Evolutionary conservation across 768 basidiomycete species (phyloP).

Genomic region (Russula foetens): DNA sequence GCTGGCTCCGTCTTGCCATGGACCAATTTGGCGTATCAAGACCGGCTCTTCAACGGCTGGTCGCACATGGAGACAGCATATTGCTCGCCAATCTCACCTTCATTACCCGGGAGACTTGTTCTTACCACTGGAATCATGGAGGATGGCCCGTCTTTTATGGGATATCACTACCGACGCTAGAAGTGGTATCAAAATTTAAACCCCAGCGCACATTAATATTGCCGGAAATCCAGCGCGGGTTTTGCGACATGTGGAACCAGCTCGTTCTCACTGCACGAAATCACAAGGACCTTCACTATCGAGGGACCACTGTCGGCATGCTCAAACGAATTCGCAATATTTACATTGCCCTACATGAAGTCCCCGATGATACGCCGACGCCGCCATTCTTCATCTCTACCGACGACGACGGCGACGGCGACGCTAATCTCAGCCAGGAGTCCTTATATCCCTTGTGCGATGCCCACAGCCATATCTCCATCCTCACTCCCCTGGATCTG

Average conservation of each 20-base stretch:
- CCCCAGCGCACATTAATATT: not conserved
- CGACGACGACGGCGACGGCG: not conserved
- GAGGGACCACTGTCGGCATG: not conserved
- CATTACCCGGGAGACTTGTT: not conserved
- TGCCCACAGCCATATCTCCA: not conserved
- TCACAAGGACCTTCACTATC: not conserved
- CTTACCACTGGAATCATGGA: not conserved
- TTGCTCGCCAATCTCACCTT: not conserved
- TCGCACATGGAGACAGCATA: not conserved
- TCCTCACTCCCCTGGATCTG: not conserved
- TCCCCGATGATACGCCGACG: not conserved
- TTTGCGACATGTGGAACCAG: conserved; percentile 2
- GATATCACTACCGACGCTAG: not conserved
- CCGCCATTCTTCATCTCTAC: not conserved
- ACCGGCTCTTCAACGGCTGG: not conserved
- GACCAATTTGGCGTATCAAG: not conserved
- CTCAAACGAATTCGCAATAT: not conserved
- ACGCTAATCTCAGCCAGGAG: not conserved
- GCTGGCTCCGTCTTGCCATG: not conserved
- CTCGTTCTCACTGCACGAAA: not conserved
- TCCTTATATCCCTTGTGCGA: conserved; percentile 1
- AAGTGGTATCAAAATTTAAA: not conserved
- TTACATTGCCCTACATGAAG: not conserved
- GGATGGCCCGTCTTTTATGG: not conserved
- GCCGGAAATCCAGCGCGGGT: not conserved